Percentiles rank a stretch among this genome's conserved stretches.
These are phyloP conservation scores for Phanerodontia chrysosporium DNA, from an alignment of 768 basidiomycete species.

Conservation along the genomic window DNA sequence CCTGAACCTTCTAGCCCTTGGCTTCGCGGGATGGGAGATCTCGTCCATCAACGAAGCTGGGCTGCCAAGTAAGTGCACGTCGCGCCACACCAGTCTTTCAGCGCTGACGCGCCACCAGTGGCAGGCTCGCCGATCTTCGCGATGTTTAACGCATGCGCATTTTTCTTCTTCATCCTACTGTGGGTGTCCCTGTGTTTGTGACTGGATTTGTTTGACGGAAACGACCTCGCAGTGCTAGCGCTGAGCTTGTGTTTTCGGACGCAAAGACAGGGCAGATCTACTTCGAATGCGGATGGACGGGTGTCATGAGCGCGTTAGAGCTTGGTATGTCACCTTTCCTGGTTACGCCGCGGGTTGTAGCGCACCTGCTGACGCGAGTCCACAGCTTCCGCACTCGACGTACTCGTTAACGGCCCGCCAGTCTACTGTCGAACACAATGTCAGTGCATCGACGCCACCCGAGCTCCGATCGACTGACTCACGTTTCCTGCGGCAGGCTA, in stretches of 20 bases:
- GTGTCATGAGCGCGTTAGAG: conserved; percentile 43
- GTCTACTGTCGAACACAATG: conserved; percentile 31
- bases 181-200: conserved; percentile 17
- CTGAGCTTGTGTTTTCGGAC: conserved; percentile 32
- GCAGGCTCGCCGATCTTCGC: conserved; percentile 46
- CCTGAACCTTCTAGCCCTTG: conserved; percentile 47
- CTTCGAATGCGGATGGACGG: conserved; percentile 57
- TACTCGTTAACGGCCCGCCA: conserved; percentile 41
- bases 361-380: not conserved
- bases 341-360: not conserved
- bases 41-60: conserved; percentile 32
- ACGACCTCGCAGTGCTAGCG: conserved; percentile 33
- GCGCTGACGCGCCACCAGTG: conserved; percentile 26
- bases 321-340: conserved; percentile 37
- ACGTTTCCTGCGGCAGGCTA: not conserved
- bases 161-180: conserved; percentile 28
- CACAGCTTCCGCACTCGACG: conserved; percentile 45
- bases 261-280: conserved; percentile 39
- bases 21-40: conserved; percentile 59
- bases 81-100: conserved; percentile 5
- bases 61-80: conserved; percentile 31
- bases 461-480: conserved; percentile 1
- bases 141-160: conserved; percentile 40
- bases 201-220: not conserved
- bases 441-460: too few species aligned